phyloP scores from a whole-genome alignment of 352 stramenopile genomes.

The Globisporangium cederbergense region DNA sequence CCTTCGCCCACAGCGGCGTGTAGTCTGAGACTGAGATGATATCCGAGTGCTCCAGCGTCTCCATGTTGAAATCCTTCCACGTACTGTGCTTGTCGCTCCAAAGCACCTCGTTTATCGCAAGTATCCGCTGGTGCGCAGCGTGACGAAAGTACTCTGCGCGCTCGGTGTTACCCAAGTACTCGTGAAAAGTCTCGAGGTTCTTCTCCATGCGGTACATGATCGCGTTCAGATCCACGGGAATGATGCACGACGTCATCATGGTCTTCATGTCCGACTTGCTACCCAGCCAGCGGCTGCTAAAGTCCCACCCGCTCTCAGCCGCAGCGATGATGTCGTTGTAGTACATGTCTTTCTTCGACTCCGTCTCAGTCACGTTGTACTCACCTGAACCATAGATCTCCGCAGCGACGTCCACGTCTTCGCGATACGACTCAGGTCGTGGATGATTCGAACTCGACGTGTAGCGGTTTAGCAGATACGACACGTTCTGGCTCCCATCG shows the following conservation, averaged over 20 bases:
- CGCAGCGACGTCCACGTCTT: conserved; percentile 67
- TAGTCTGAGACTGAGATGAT: conserved; percentile 69
- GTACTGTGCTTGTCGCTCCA: conserved; percentile 50
- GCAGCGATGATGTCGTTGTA: conserved; percentile 84
- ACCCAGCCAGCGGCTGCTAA: conserved; percentile 82
- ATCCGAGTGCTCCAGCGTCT: conserved; percentile 37
- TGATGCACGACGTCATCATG: conserved; percentile 60
- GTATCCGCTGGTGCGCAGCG: conserved; percentile 32
- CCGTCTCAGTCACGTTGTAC: conserved; percentile 29
- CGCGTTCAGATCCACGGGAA: conserved; percentile 85
- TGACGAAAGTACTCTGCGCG: conserved; percentile 42
- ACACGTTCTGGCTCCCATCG: conserved; percentile 6
- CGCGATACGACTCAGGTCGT: conserved; percentile 84
- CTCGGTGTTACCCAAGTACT: conserved; percentile 35
- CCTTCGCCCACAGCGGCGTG: conserved; percentile 72
- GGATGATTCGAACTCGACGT: conserved; percentile 66
- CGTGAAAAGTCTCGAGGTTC: conserved; percentile 70
- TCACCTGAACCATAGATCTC: conserved; percentile 52
- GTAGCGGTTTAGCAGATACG: conserved; percentile 77
- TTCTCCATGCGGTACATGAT: conserved; percentile 78
- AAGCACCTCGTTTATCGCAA: conserved; percentile 67
- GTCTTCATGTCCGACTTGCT: conserved; percentile 62
- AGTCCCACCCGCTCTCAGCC: conserved; percentile 90
- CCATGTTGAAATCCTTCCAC: conserved; percentile 78
- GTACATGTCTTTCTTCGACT: conserved; percentile 62